phyloP scores from a whole-genome alignment of 1,284 basidiomycete species.

The Trametes polyzona region DNA sequence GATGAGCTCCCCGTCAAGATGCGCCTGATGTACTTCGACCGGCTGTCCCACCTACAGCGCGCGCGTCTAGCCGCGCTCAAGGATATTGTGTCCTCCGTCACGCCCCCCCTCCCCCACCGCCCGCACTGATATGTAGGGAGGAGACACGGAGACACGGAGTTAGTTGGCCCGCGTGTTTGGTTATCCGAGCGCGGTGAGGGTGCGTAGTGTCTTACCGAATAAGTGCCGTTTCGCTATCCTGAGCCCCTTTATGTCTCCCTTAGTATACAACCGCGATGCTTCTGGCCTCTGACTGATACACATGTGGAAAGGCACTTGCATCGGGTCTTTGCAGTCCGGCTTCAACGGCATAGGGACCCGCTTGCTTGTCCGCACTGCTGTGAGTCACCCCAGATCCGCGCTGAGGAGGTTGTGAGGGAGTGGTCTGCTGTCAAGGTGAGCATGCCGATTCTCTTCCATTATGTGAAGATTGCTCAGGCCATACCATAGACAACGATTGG shows the following conservation, averaged over 20 bases:
- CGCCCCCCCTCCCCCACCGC: slow-evolving; percentile 35
- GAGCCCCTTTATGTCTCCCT: not conserved
- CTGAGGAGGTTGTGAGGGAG: slow-evolving; percentile 63
- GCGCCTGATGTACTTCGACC: slow-evolving; percentile 41
- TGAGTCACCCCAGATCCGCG: slow-evolving; percentile 55
- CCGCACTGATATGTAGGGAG: slow-evolving; percentile 13
- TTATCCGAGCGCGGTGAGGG: not conserved
- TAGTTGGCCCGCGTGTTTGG: not conserved
- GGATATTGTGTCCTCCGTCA: slow-evolving; percentile 35
- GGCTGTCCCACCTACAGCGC: slow-evolving; percentile 41
- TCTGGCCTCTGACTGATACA: not conserved
- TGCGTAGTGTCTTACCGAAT: not conserved
- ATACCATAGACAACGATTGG: no score
- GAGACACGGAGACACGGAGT: not conserved
- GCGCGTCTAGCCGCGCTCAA: slow-evolving; percentile 39
- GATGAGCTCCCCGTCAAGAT: slow-evolving; percentile 39
- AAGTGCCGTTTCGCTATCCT: not conserved
- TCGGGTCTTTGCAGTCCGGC: not conserved
- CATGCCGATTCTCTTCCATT: no score
- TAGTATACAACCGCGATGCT: not conserved
- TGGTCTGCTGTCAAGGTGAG: slow-evolving; percentile 82
- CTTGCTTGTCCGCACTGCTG: slow-evolving; percentile 45
- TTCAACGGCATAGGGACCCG: not conserved
- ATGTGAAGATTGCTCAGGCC: no score
- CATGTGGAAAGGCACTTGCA: not conserved